Conservation (phyloP, 441 rosid species). For the Gossypium armourianum region DNA sequence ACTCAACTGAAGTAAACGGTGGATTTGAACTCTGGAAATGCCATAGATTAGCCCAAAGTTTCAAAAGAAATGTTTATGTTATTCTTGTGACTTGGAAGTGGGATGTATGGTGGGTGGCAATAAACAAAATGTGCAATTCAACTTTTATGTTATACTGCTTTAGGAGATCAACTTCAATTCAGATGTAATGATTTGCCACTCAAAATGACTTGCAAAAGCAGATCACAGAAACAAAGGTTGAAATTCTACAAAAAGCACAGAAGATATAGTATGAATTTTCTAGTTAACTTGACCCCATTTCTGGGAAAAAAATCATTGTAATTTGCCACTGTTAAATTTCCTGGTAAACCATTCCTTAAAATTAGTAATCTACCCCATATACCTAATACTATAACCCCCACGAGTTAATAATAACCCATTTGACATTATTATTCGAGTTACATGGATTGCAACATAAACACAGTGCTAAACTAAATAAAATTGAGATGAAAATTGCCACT, state of each 20-base stretch:
- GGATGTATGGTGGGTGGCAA: not conserved
- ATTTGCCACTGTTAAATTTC: not conserved
- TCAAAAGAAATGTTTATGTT: constrained; percentile 12
- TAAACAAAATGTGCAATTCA: not conserved
- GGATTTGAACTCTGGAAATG: constrained; percentile 92
- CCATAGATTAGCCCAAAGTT: constrained; percentile 21
- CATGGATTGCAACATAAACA: not conserved
- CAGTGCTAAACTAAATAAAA: not conserved
- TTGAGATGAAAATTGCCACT: constrained; percentile 3
- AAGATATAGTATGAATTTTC: not conserved
- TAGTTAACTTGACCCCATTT: not conserved
- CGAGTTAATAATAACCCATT: not conserved
- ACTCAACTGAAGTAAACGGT: constrained; percentile 94
- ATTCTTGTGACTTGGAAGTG: not conserved
- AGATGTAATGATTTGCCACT: not conserved
- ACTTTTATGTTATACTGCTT: not conserved
- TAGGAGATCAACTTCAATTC: constrained; percentile 2
- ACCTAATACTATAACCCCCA: not conserved
- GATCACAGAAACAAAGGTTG: constrained; percentile 1
- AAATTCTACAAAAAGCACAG: not conserved
- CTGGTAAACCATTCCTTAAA: not conserved
- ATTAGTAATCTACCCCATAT: not conserved
- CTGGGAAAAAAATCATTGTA: not conserved
- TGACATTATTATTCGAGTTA: not conserved
- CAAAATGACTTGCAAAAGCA: not conserved